Evolutionary conservation across 179 eudicot genomes (phyloP).

Genomic region (Beta corolliflora): DNA sequence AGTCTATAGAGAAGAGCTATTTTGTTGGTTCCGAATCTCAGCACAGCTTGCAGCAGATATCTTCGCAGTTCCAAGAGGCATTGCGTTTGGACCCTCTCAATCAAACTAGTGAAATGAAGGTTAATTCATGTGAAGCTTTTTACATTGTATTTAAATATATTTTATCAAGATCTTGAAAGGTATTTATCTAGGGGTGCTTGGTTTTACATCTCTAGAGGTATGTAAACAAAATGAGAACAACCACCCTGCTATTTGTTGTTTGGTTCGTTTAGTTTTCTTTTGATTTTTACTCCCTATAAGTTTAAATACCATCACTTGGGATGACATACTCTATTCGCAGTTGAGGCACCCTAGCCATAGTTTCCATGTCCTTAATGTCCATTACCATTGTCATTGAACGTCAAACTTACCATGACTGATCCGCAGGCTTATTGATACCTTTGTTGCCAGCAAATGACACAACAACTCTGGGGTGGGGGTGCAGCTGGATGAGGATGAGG

Average conservation of each 20-base stretch:
- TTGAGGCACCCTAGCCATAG: background rate
- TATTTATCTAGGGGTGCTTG: background rate
- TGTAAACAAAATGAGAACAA: background rate
- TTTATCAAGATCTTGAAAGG: background rate
- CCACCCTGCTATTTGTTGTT: background rate
- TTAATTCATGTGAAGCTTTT: constrained; percentile 18
- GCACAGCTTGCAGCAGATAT: constrained; percentile 68
- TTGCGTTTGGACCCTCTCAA: constrained; percentile 58
- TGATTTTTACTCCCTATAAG: background rate
- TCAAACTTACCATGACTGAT: background rate
- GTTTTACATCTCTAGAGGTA: background rate
- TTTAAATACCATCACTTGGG: too few species aligned
- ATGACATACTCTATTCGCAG: too few species aligned
- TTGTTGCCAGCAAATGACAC: background rate
- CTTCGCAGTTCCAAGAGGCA: constrained; percentile 83
- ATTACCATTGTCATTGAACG: background rate
- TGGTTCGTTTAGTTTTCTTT: background rate
- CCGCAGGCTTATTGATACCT: background rate
- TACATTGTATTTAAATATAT: background rate
- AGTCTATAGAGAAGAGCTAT: constrained; percentile 50
- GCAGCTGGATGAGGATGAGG: background rate
- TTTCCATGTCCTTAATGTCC: background rate
- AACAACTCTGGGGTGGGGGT: background rate
- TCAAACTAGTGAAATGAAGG: constrained; percentile 61
- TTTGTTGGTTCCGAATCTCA: constrained; percentile 46